Base-by-base conservation (phyloP, 306 rosid genomes). In the Canavalia ensiformis region DNA sequence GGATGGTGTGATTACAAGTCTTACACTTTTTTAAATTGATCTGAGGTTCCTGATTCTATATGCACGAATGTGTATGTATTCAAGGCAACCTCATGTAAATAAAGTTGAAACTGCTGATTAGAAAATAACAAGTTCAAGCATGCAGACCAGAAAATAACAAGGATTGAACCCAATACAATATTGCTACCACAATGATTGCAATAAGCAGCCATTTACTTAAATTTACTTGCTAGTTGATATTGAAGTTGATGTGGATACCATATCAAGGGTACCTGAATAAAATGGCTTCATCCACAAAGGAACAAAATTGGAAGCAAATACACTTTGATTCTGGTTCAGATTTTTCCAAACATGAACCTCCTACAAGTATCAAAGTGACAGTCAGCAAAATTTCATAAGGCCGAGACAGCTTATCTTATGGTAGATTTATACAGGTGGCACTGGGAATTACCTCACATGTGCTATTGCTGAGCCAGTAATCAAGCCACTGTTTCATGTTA, bases 261-360 rank as follows among this genome's bases (percentile, higher is more conserved):
- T 54, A 52, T 55, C 12, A 47, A 63, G 59, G 76, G 45, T 57
- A 93, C 97, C 95, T 72, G 94, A 89, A 88, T 86, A 72, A 79
- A 95, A 89, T 29, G 97, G 91, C 85, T 91, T 82, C 55, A 93
- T 75, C 99, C 99, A 95, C 79, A 95, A 68, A 42, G 98, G 99
- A 66, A 93, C 78, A 81, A 95, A 95, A 79, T 95, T 95, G 68
- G 98, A 95, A 71, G 97, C 99, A 82, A 83, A 91, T 44, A 78
- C 77, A 68, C 88, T 86, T 77, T 86, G 63, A 76, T 95, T 95
- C 89, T 86, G 98, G 72, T 85, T 87, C 81, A 28, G 55, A 49
- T 84, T 88, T 82, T 88, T 88, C 98, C 91, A 91, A 39, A 63
- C 85, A 3, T 86, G 90, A 75, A 46, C 82, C 82, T 84, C 90